Evolutionary conservation across 371 early-diverging fungal species (phyloP), one percentile per base, ranked within the genome.

Genomic region (Thermomucor indicae-seudaticae): DNA sequence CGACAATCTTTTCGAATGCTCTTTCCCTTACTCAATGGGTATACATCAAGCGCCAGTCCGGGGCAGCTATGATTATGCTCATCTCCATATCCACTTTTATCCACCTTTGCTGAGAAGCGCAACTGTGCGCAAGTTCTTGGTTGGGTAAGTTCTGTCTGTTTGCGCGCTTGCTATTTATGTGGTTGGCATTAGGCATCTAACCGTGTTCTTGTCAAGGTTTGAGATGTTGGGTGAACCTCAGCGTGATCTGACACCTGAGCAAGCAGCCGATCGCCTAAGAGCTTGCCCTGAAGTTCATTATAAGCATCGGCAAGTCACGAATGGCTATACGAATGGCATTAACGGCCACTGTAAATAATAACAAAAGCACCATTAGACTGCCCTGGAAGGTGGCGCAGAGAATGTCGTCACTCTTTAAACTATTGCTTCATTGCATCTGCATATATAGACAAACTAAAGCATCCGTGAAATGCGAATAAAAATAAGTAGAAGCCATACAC

Each of bases 11-110:
- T 97, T 97, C 64, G 56, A 84, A 47, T 86, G 85, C 59, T 81
- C 85, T n/a, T 97, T 97, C 67, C 96, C 97, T 8, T 96, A 96
- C 64, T 92, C 93, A 0, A 95, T 95, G 95, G 96, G 97, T 5
- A 65, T 93, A 42, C 95, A 93, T 60, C 90, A 90, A 51, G 80
- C 91, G 6, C 91, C 92, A 2, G 69, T 77, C 20, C 73, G 60
- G 0, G 74, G 80, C 12, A 46, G 72, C 28, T 60, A 75, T 16
- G 62, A 67, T 8, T 56, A 54, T 25, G 75, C 80, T 14, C 94
- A 95, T 67, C 65, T 97, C 37, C 97, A 96, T 63, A 34, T 95
- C 32, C 96, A 97, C 61, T 95, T 93, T 58, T 97, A 96, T 63
- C 96, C 96, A 38, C 95, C 96, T 29, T 75, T 96, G 17, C 68